These are phyloP conservation scores for Solanum pimpinellifolium DNA, from an alignment of 257 asterid genomes.

Conservation along the genomic window DNA sequence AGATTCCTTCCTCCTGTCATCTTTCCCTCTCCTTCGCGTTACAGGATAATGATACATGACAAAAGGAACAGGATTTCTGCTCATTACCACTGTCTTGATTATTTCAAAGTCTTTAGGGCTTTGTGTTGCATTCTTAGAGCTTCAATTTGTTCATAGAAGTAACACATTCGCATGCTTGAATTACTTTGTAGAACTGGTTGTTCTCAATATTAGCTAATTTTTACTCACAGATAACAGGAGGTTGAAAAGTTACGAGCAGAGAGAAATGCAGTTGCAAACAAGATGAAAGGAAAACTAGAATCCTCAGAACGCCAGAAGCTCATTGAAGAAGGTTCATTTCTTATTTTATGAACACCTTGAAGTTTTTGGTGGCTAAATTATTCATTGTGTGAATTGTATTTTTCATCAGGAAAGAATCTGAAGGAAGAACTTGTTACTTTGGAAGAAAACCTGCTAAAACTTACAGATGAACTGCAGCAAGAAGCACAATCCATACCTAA, in stretches of 20 bases:
- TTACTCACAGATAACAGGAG: constrained; percentile 90
- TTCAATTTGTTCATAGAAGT: neutral
- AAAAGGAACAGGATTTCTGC: neutral
- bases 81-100: neutral
- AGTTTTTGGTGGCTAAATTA: neutral
- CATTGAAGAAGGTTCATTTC: constrained; percentile 72
- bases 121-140: neutral
- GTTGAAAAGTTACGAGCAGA: constrained; percentile 91
- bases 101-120: neutral
- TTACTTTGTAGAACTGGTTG: neutral
- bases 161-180: neutral
- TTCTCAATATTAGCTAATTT: constrained; percentile 47
- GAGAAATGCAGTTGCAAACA: constrained; percentile 88
- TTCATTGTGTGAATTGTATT: constrained; percentile 1
- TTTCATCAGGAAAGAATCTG: constrained; percentile 55
- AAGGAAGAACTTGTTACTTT: constrained; percentile 68
- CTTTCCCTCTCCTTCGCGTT: neutral
- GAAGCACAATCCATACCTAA: constrained; percentile 95
- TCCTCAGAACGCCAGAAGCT: constrained; percentile 76
- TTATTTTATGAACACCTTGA: neutral
- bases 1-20: neutral
- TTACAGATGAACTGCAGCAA: constrained; percentile 74
- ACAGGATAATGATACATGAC: neutral
- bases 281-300: constrained; percentile 87
- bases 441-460: constrained; percentile 75